A percentile compares a stretch with the other conserved stretches of the same genome.
Conservation (phyloP, 306 rosid genomes). For the Hippophae rhamnoides region DNA sequence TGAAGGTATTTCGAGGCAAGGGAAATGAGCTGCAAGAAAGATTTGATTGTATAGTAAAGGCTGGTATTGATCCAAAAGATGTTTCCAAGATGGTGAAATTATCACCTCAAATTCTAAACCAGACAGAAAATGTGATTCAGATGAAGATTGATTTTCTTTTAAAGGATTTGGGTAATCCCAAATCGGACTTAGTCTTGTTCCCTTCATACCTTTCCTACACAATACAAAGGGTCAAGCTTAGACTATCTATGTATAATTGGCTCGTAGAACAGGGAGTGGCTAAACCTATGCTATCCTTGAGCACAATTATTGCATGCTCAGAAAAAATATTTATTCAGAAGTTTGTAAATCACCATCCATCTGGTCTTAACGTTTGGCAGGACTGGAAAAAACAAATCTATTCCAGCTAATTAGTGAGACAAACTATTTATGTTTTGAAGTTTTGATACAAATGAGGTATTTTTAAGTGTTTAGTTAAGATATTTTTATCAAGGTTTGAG, state of each 20-base stretch:
- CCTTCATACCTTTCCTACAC: conserved; percentile 53
- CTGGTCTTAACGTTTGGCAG: conserved; percentile 56
- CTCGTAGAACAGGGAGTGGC: conserved; percentile 41
- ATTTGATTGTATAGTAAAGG: conserved; percentile 54
- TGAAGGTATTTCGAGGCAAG: conserved; percentile 53
- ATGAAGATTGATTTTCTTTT: conserved; percentile 49
- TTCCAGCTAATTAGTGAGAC: conserved; percentile 6
- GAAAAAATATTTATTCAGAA: conserved; percentile 29
- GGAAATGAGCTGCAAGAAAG: conserved; percentile 77
- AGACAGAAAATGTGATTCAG: conserved; percentile 32
- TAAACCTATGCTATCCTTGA: conserved; percentile 34
- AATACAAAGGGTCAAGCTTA: conserved; percentile 40
- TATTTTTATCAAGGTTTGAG: too few relatives aligned
- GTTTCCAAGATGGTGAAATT: conserved; percentile 40
- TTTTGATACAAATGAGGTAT: too few relatives aligned
- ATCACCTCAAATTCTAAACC: conserved; percentile 68
- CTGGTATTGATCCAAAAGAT: conserved; percentile 46
- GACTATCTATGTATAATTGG: conserved; percentile 64
- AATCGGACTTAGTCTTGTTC: conserved; percentile 41
- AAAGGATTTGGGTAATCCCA: conserved; percentile 44
- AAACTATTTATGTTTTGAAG: too few relatives aligned
- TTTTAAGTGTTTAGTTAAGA: background rate
- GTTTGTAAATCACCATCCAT: conserved; percentile 55
- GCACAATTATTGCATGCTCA: conserved; percentile 51
- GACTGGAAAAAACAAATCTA: conserved; percentile 34